Conservation (phyloP, 2,329 filamentous ascomycete species). For the Penicillium sp. region DNA sequence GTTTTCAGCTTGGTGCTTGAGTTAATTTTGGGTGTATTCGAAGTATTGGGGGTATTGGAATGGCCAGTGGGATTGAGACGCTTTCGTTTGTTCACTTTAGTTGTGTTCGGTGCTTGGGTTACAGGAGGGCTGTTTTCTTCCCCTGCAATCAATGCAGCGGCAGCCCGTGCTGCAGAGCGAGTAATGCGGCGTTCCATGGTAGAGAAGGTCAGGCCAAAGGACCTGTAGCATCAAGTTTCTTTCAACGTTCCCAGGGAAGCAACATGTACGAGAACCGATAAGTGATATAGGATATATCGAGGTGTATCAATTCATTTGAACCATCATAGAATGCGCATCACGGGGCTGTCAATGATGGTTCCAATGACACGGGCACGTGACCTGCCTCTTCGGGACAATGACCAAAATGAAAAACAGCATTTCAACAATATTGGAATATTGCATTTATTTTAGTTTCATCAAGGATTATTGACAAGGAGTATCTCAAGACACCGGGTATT, state of each 20-base stretch:
- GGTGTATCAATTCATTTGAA: background rate
- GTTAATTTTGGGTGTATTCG: background rate
- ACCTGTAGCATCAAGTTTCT: background rate
- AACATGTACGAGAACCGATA: background rate
- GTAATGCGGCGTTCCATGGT: slow-evolving; percentile 22
- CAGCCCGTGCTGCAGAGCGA: slow-evolving; percentile 22
- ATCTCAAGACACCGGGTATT: slow-evolving; percentile 5
- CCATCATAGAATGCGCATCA: background rate
- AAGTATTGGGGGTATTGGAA: background rate
- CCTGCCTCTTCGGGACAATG: background rate
- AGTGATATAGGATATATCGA: background rate
- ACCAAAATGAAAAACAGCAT: background rate
- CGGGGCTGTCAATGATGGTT: background rate
- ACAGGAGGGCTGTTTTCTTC: slow-evolving; percentile 3
- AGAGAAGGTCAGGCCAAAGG: background rate
- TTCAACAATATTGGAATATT: background rate
- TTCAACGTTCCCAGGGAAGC: background rate
- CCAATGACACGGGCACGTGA: background rate
- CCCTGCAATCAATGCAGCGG: slow-evolving; percentile 14
- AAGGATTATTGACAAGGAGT: slow-evolving; percentile 3
- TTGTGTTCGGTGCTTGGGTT: background rate
- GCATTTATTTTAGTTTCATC: slow-evolving; percentile 5
- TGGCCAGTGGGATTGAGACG: background rate
- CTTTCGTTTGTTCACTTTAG: background rate
- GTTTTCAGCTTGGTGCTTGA: background rate